phyloP scores from a whole-genome alignment of 345 rosid genomes.

The Euclidium syriacum region DNA sequence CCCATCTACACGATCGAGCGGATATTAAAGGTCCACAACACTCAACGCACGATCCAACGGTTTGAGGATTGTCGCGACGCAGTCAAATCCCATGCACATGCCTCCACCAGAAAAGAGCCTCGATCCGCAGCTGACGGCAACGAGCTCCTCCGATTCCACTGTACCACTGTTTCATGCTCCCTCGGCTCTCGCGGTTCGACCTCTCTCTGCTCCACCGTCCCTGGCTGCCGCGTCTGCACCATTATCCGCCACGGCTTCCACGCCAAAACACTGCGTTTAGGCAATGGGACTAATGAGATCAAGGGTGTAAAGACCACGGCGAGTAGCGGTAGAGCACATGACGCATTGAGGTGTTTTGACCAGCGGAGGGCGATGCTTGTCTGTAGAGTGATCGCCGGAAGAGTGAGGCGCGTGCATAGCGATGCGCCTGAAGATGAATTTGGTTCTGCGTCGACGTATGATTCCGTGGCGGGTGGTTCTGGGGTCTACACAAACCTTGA shows the following conservation, averaged over 20 bases:
- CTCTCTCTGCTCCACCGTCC: constrained; percentile 56
- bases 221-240: constrained; percentile 80
- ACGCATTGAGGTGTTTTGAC: constrained; percentile 43
- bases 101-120: constrained; percentile 57
- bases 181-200: constrained; percentile 65
- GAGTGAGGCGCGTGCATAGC: constrained; percentile 45
- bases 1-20: constrained; percentile 69
- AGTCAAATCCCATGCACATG: constrained; percentile 47
- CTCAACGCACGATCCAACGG: constrained; percentile 80
- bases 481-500: constrained; percentile 61
- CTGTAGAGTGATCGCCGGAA: constrained; percentile 80
- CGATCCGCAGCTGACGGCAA: constrained; percentile 84
- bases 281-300: constrained; percentile 13
- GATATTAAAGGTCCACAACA: constrained; percentile 78
- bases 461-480: constrained; percentile 55
- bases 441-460: constrained; percentile 41
- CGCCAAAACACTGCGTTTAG: constrained; percentile 33
- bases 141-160: constrained; percentile 81
- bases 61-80: constrained; percentile 80
- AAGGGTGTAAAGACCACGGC: constrained; percentile 64
- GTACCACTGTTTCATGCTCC: constrained; percentile 58
- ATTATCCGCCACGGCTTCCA: constrained; percentile 70
- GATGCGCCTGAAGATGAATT: constrained; percentile 43
- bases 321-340: constrained; percentile 85
- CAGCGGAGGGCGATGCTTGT: constrained; percentile 75